A percentile compares a stretch with the other conserved stretches of the same genome.
phyloP scores from a whole-genome alignment of 73 alveolate species.

The Paramecium primaurelia region DNA sequence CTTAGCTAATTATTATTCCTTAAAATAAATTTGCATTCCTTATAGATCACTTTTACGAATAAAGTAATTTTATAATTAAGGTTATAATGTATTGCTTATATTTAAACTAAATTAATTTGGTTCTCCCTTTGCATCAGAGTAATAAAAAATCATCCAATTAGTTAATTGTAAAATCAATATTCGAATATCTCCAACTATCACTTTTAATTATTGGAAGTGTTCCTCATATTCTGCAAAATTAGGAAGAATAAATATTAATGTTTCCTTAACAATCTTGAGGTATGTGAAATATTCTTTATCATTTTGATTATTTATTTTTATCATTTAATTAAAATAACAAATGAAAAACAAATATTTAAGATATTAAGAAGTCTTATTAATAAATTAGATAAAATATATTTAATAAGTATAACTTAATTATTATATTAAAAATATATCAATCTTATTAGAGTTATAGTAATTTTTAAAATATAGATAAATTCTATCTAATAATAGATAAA shows the following conservation, averaged over 20 bases:
- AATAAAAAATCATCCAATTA: neutral
- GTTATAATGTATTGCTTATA: neutral
- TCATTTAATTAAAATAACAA: neutral
- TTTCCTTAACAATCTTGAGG: neutral
- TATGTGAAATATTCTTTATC: neutral
- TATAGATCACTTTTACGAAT: neutral
- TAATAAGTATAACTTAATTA: too few species aligned
- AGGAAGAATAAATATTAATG: neutral
- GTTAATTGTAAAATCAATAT: neutral
- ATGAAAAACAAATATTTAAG: neutral
- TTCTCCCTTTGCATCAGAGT: neutral
- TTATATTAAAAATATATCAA: too few species aligned
- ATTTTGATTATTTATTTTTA: neutral
- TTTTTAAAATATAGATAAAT: too few species aligned
- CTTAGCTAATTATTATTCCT: neutral
- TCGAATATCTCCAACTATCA: neutral
- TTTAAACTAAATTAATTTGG: neutral
- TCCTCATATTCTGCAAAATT: neutral
- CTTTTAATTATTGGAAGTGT: neutral
- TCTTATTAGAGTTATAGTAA: too few species aligned
- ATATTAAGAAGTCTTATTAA: neutral
- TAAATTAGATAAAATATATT: neutral
- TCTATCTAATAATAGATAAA: too few species aligned
- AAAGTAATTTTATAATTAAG: neutral
- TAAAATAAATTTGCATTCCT: neutral